Conservation (phyloP, 2,329 filamentous ascomycete species). For the Microdochium trichocladiopsis region DNA sequence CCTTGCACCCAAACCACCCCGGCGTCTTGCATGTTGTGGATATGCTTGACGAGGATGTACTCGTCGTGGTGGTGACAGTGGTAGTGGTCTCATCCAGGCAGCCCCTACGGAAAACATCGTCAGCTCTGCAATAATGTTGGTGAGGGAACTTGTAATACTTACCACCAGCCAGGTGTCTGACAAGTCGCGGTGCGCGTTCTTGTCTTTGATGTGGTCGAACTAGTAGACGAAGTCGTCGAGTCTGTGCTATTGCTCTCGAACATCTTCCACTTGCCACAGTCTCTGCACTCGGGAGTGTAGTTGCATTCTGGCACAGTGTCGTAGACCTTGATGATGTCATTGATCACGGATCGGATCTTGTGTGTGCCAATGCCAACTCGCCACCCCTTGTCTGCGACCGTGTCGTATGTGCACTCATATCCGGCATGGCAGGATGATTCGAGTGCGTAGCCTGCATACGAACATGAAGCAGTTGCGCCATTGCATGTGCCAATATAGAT, state of each 20-base stretch:
- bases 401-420: slow-evolving; percentile 83
- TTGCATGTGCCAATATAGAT: slow-evolving; percentile 94
- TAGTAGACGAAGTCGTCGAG: slow-evolving; percentile 55
- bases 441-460: slow-evolving; percentile 87
- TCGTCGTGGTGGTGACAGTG: slow-evolving; percentile 34
- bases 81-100: slow-evolving; percentile 60
- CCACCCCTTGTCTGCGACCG: slow-evolving; percentile 87
- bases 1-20: slow-evolving; percentile 63
- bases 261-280: slow-evolving; percentile 92
- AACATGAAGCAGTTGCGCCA: slow-evolving; percentile 80
- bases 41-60: slow-evolving; percentile 37
- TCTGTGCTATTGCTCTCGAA: slow-evolving; percentile 88
- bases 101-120: slow-evolving; percentile 31
- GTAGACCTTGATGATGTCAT: slow-evolving; percentile 79
- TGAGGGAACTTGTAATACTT: background rate
- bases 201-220: slow-evolving; percentile 51
- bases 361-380: slow-evolving; percentile 86
- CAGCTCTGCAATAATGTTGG: background rate
- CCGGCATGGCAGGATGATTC: slow-evolving; percentile 91
- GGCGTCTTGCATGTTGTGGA: slow-evolving; percentile 55
- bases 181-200: slow-evolving; percentile 76
- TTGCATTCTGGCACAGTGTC: slow-evolving; percentile 72
- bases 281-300: slow-evolving; percentile 71
- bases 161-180: slow-evolving; percentile 87
- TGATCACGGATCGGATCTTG: slow-evolving; percentile 81